phyloP scores from a whole-genome alignment of 371 early-diverging fungal species.

The Rhizopus delemar region DNA sequence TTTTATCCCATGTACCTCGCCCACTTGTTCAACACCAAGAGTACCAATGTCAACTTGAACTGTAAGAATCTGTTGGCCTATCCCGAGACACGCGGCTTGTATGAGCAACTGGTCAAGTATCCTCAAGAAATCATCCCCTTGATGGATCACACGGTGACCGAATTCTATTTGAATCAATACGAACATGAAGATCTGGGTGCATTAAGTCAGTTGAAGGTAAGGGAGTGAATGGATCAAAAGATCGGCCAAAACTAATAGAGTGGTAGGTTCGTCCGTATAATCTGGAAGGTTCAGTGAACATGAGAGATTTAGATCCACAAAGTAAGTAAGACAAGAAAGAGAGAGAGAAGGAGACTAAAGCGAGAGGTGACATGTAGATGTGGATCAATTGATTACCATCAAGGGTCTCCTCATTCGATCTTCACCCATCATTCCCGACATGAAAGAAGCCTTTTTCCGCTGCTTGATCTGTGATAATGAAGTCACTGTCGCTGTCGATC shows the following conservation, averaged over 20 bases:
- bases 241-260: not conserved
- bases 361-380: constrained; percentile 57
- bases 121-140: constrained; percentile 98
- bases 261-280: constrained; percentile 91
- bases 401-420: constrained; percentile 96
- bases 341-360: constrained; percentile 4
- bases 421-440: constrained; percentile 94
- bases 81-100: constrained; percentile 64
- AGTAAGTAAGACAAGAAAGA: constrained; percentile 32
- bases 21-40: constrained; percentile 55
- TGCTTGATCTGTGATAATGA: constrained; percentile 88
- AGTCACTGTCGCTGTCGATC: constrained; percentile 82
- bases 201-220: constrained; percentile 34
- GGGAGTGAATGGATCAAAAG: not conserved
- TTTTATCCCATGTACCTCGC: constrained; percentile 73
- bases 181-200: constrained; percentile 54
- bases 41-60: constrained; percentile 84
- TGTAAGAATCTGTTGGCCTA: constrained; percentile 83
- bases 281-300: constrained; percentile 76
- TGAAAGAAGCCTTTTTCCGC: constrained; percentile 90
- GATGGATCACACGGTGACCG: constrained; percentile 89
- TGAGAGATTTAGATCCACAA: constrained; percentile 94
- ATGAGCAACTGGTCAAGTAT: constrained; percentile 88
- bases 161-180: constrained; percentile 75
- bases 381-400: constrained; percentile 96